A percentile compares a stretch with the other conserved stretches of the same genome.
These are phyloP conservation scores for Mycena indigotica DNA, from an alignment of 768 basidiomycete species.

Conservation along the genomic window DNA sequence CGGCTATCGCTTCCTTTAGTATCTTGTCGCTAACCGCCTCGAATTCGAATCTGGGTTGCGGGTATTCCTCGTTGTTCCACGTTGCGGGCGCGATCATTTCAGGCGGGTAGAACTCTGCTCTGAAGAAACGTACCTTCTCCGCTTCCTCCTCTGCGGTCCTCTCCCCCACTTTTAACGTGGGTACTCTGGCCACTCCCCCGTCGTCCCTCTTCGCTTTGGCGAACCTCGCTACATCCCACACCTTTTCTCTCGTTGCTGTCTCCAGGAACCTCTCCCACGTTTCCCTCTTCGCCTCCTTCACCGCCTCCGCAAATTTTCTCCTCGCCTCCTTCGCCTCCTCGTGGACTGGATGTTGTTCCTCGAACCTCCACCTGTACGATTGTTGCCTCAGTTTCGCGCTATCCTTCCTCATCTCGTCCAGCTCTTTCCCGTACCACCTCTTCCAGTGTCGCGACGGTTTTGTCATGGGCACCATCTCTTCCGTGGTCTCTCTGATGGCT, in stretches of 20 bases:
- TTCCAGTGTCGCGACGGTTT: constrained; percentile 27
- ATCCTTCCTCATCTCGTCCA: constrained; percentile 22
- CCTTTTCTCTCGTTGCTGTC: constrained; percentile 4
- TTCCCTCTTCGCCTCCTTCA: constrained; percentile 24
- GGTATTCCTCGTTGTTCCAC: background rate
- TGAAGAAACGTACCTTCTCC: background rate
- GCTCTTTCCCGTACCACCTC: constrained; percentile 38
- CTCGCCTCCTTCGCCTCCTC: constrained; percentile 6
- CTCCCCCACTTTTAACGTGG: constrained; percentile 75
- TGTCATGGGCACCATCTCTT: constrained; percentile 20
- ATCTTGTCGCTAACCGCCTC: background rate
- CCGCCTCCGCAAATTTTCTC: constrained; percentile 19
- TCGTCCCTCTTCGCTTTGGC: constrained; percentile 25
- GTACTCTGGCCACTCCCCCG: constrained; percentile 28
- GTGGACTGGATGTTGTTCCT: constrained; percentile 25
- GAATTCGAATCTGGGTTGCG: background rate
- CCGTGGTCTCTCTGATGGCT: constrained; percentile 23
- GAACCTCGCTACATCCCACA: constrained; percentile 32
- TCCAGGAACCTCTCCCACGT: constrained; percentile 34
- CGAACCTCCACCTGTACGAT: constrained; percentile 3
- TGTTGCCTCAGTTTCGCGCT: constrained; percentile 17
- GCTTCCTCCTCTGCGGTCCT: constrained; percentile 40
- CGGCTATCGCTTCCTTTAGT: constrained; percentile 12
- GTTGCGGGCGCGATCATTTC: background rate
- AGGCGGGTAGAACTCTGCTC: background rate